A percentile compares a stretch with the other conserved stretches of the same genome.
These are phyloP conservation scores for Lipomyces yarrowii DNA, from an alignment of 1,139 yeast species.

Conservation along the genomic window DNA sequence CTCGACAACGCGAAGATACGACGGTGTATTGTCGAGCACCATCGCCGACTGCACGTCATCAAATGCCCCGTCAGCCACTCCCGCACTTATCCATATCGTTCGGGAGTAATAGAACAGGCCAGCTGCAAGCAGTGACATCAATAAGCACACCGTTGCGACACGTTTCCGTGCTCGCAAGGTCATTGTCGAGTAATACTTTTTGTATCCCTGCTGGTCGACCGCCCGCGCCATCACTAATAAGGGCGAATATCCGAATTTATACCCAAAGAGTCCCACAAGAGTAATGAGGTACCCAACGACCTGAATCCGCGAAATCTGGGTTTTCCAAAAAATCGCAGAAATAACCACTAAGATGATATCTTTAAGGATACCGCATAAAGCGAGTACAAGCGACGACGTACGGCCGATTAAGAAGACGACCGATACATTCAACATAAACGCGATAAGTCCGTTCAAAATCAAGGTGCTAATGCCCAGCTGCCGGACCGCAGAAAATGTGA, in stretches of 20 bases:
- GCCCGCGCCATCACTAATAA: conserved; percentile 17
- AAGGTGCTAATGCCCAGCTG: conserved; percentile 29
- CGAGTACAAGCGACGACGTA: conserved; percentile 35
- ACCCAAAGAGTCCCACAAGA: conserved; percentile 33
- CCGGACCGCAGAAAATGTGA: conserved; percentile 25
- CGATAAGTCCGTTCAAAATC: conserved; percentile 32
- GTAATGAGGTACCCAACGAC: conserved; percentile 34
- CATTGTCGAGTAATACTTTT: conserved; percentile 13
- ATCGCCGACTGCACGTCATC: background rate
- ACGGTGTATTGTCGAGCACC: background rate
- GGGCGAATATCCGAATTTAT: conserved; percentile 33
- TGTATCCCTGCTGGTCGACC: conserved; percentile 16
- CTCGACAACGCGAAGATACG: background rate
- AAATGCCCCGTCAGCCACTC: conserved; percentile 12
- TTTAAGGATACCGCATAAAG: conserved; percentile 36
- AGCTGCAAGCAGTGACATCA: conserved; percentile 9
- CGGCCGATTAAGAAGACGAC: conserved; percentile 35
- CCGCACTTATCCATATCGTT: conserved; percentile 12
- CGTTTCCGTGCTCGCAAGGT: conserved; percentile 13
- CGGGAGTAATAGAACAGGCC: conserved; percentile 17
- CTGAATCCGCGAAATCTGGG: conserved; percentile 32
- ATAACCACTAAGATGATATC: conserved; percentile 34
- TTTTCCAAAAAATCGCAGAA: conserved; percentile 34
- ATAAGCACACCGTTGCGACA: conserved; percentile 10
- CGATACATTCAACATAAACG: conserved; percentile 34